These are phyloP conservation scores for Globisporangium spiculum DNA, from an alignment of 352 stramenopile species.

Conservation along the genomic window DNA sequence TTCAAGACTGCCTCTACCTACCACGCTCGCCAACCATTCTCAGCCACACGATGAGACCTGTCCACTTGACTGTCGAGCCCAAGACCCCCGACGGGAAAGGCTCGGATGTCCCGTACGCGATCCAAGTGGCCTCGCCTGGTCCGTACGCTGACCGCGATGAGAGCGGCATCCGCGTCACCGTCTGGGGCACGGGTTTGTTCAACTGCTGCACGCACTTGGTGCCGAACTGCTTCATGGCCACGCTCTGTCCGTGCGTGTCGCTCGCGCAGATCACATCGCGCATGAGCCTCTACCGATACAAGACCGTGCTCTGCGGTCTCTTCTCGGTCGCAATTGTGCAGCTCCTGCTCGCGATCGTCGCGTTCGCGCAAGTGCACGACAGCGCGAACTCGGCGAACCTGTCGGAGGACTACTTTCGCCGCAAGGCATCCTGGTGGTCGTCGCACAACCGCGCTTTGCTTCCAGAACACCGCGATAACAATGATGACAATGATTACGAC, in stretches of 20 bases:
- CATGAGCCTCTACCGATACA: constrained; percentile 14
- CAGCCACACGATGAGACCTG: not conserved
- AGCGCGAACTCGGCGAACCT: not conserved
- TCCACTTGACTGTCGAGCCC: constrained; percentile 10
- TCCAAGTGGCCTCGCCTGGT: constrained; percentile 17
- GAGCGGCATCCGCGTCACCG: constrained; percentile 20
- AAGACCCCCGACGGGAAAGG: constrained; percentile 6
- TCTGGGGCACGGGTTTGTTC: constrained; percentile 27
- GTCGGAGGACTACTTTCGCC: not conserved
- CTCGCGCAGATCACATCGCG: constrained; percentile 21
- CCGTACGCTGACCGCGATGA: constrained; percentile 20
- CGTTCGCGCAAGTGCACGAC: constrained; percentile 12
- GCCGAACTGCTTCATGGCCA: constrained; percentile 36
- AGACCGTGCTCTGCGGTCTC: constrained; percentile 15
- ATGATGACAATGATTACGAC: not conserved
- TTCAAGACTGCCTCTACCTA: not conserved
- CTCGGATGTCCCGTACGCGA: constrained; percentile 15
- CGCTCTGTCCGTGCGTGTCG: constrained; percentile 30
- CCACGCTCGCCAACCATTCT: not conserved
- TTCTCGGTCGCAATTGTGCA: constrained; percentile 9
- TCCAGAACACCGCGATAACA: too few relatives aligned
- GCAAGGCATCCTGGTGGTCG: not conserved
- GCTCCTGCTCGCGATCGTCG: constrained; percentile 3
- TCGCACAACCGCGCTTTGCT: not conserved
- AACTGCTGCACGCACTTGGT: constrained; percentile 29